phyloP scores from a whole-genome alignment of 192 early-diverging fungal genomes.

The Podila clonocystis region DNA sequence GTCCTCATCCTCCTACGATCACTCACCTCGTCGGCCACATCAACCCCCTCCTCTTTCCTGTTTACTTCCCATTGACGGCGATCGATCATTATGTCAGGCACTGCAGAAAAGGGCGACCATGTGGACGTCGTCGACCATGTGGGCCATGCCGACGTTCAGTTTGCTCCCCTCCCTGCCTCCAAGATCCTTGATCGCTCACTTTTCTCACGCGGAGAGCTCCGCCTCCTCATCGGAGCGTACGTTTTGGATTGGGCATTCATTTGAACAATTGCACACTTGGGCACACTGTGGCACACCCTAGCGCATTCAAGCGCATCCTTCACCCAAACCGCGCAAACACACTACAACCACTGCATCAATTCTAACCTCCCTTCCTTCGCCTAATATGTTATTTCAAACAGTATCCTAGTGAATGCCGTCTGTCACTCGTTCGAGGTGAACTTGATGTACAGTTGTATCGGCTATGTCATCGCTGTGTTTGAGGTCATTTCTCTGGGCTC shows the following conservation, averaged over 20 bases:
- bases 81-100: too few relatives aligned
- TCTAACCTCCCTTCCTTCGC: background rate
- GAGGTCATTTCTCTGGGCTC: slow-evolving; percentile 2
- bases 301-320: background rate
- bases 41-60: too few relatives aligned
- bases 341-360: background rate
- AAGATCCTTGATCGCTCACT: slow-evolving; percentile 23
- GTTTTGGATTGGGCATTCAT: background rate
- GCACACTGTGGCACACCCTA: too few relatives aligned
- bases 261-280: too few relatives aligned
- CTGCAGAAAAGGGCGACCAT: too few relatives aligned
- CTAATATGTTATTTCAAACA: background rate
- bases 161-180: background rate
- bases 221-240: slow-evolving; percentile 11
- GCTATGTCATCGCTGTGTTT: background rate
- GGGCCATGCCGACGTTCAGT: too few relatives aligned
- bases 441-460: slow-evolving; percentile 6
- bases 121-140: too few relatives aligned
- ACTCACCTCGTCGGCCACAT: too few relatives aligned
- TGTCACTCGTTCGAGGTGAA: slow-evolving; percentile 17
- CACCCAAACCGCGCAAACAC: background rate
- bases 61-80: too few relatives aligned
- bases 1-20: too few relatives aligned
- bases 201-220: slow-evolving; percentile 4
- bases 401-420: slow-evolving; percentile 14